These are phyloP conservation scores for Zymoseptoria pseudotritici DNA, from an alignment of 2,329 filamentous ascomycete species.

Conservation along the genomic window DNA sequence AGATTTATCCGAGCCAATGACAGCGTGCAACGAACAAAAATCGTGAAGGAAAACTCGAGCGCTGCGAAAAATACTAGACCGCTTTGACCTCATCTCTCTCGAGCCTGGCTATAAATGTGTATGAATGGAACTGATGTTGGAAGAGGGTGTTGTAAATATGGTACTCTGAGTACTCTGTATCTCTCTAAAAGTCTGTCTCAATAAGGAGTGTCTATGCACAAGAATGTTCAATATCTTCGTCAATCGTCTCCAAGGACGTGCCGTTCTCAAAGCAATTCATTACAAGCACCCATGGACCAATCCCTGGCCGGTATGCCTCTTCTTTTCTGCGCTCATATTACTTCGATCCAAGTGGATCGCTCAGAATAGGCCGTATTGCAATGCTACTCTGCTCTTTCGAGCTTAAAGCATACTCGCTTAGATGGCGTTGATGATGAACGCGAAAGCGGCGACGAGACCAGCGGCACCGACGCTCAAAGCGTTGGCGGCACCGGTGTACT, in stretches of 20 bases:
- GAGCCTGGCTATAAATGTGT: no score
- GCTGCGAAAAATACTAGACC: no score
- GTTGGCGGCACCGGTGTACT: constrained; percentile 10
- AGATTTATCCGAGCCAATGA: no score
- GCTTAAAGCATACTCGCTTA: not conserved
- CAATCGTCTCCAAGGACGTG: not conserved
- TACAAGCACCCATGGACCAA: not conserved
- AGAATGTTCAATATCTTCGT: not conserved
- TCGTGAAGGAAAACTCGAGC: no score
- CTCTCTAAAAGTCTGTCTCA: not conserved
- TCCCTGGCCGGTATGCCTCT: not conserved
- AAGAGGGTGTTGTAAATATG: not conserved
- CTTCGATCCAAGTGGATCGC: not conserved
- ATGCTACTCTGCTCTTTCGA: not conserved
- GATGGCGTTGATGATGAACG: not conserved
- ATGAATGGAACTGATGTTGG: no score
- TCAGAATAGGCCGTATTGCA: not conserved
- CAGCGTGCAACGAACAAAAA: no score
- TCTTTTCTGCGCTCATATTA: not conserved
- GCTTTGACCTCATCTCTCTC: no score
- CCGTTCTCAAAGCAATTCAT: not conserved
- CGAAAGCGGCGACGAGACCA: not conserved
- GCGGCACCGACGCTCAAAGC: not conserved
- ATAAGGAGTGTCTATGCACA: not conserved
- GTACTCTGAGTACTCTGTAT: not conserved